Evolutionary conservation across 768 basidiomycete genomes (phyloP).

Genomic region (Strobilomyces echinocephalus): DNA sequence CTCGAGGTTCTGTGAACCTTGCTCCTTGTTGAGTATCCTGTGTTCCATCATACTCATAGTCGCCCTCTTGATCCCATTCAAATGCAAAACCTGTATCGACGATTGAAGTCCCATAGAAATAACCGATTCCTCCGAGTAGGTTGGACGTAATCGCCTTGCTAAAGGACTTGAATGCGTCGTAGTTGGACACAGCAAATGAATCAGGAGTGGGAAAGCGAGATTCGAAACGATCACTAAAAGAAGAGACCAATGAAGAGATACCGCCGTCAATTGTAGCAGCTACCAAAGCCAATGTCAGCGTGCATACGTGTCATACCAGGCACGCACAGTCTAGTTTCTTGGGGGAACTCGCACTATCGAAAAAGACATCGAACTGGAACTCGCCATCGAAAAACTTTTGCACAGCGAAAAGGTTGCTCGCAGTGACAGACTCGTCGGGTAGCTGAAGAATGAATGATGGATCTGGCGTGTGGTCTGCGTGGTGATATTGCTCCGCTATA

Average conservation of each 20-base stretch:
- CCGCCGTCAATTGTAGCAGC: constrained; percentile 64
- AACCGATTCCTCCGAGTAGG: constrained; percentile 88
- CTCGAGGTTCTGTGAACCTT: constrained; percentile 65
- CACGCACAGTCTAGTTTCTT: constrained; percentile 61
- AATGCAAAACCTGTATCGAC: constrained; percentile 81
- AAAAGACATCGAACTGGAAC: constrained; percentile 89
- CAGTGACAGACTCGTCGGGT: constrained; percentile 64
- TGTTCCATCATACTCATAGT: constrained; percentile 32
- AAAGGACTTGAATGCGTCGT: constrained; percentile 57
- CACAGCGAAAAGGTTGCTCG: constrained; percentile 79
- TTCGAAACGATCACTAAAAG: constrained; percentile 66
- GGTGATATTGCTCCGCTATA: constrained; percentile 49
- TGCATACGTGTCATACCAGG: not conserved
- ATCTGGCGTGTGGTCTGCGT: constrained; percentile 53
- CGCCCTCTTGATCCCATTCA: constrained; percentile 82
- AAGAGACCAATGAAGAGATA: constrained; percentile 56
- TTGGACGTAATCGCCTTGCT: constrained; percentile 89
- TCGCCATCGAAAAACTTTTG: constrained; percentile 82
- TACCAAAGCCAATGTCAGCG: constrained; percentile 25
- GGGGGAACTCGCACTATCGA: constrained; percentile 68
- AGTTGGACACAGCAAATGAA: constrained; percentile 44
- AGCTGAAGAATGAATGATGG: constrained; percentile 76
- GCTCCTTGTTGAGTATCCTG: constrained; percentile 47
- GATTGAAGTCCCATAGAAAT: constrained; percentile 89
- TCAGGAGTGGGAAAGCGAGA: constrained; percentile 63